Conservation (phyloP, 495 filamentous ascomycete species). For the Penicillium nucicola region DNA sequence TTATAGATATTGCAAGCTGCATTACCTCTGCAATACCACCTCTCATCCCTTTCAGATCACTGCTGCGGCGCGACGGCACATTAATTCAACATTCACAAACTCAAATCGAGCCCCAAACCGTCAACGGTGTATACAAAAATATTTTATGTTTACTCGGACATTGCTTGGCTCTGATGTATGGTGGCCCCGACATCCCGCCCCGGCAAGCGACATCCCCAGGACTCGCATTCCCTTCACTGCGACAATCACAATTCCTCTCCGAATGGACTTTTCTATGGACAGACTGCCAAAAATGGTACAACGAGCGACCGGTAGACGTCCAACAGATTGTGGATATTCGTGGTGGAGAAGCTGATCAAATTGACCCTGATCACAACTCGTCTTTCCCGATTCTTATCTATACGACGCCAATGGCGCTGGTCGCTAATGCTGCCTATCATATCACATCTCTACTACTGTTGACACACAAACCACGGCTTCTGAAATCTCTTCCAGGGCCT, state of each 20-base stretch:
- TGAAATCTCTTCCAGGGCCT: conserved; percentile 25
- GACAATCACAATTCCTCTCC: conserved; percentile 24
- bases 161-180: conserved; percentile 19
- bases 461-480: conserved; percentile 21
- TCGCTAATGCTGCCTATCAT: conserved; percentile 25
- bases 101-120: conserved; percentile 1
- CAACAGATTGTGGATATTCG: conserved; percentile 26
- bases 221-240: conserved; percentile 17
- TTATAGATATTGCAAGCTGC: conserved; percentile 19
- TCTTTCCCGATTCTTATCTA: conserved; percentile 26
- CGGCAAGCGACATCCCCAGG: conserved; percentile 11
- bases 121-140: conserved; percentile 17
- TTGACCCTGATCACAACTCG: conserved; percentile 23
- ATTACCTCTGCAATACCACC: conserved; percentile 11
- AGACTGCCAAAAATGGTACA: conserved; percentile 30
- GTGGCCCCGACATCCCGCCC: conserved; percentile 8
- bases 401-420: conserved; percentile 30
- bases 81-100: conserved; percentile 3
- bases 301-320: conserved; percentile 20
- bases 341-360: conserved; percentile 22
- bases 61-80: conserved; percentile 21
- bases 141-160: conserved; percentile 19
- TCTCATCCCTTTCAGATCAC: conserved; percentile 17
- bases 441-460: conserved; percentile 21
- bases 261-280: conserved; percentile 27